Conservation (phyloP, 73 alveolate genomes). For the Tetrahymena borealis region DNA sequence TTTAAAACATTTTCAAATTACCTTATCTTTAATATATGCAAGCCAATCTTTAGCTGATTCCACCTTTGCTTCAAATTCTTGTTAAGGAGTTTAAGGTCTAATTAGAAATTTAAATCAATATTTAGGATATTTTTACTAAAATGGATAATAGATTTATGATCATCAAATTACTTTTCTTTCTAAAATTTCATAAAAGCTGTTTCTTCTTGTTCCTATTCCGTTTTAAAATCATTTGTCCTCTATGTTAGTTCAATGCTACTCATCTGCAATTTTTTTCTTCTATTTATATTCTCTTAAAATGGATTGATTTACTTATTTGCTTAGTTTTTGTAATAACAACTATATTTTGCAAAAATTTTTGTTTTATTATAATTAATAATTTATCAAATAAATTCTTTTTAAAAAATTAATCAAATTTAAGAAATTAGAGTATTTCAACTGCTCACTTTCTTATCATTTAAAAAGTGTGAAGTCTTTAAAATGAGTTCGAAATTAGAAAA, state of each 20-base stretch:
- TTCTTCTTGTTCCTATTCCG: neutral
- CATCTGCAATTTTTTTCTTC: neutral
- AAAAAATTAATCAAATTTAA: too few species aligned
- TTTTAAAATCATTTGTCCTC: neutral
- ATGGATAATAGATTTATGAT: too few species aligned
- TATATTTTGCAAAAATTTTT: too few species aligned
- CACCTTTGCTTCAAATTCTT: neutral
- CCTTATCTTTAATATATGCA: neutral
- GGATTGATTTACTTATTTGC: neutral
- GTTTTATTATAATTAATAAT: too few species aligned
- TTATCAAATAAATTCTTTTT: neutral
- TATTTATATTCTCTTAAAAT: neutral
- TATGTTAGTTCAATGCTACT: neutral
- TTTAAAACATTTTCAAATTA: neutral
- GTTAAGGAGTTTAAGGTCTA: neutral
- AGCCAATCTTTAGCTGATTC: neutral
- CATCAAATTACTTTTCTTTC: neutral
- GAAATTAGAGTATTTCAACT: too few species aligned
- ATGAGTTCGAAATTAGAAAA: too few species aligned
- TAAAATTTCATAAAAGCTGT: neutral
- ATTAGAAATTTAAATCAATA: neutral
- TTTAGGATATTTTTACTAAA: neutral
- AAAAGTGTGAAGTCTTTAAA: too few species aligned
- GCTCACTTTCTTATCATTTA: too few species aligned
- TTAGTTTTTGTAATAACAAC: neutral